Evolutionary conservation across 176 grass and related monocot genomes (phyloP), one percentile per base, ranked within the genome.

Genomic region (Hordeum marinum): DNA sequence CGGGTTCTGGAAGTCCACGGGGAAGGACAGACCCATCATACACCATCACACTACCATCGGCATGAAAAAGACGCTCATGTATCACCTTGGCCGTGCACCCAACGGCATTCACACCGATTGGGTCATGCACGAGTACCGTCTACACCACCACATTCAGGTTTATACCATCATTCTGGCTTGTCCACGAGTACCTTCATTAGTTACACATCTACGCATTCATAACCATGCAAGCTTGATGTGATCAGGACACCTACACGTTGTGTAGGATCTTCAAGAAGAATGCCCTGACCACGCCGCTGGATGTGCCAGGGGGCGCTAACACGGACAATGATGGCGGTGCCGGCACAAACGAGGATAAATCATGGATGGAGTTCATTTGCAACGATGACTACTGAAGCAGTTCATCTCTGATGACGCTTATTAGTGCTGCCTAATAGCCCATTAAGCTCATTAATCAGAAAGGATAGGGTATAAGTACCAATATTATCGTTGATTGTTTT

Each of bases 191-290:
- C n/a, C n/a, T n/a, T n/a, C n/a, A n/a, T n/a, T n/a, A 34, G 29
- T 29, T 29, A 29, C 29, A 29, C 29, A 29, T 2, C 29, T 29
- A 29, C 29, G 29, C 29, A 29, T 29, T 29, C 29, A 29, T 29
- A 29, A 29, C 29, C 60, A 26, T 63, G 24, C 67, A 12, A 40
- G 35, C 9, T 68, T 41, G 40, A 41, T 41, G 7, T 4, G 15
- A 32, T 86, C 87, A 97, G 94, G 94, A 91, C 62, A 91, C 89
- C 7, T 90, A 91, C 27, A 89, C 94, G 6, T 7, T 96, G 37
- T 96, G 94, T 59, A 91, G 87, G 10, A 89, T 91, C 24, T 94
- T 96, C 89, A 96, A 96, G 89, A 96, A 96, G 84, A 96, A 93
- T 35, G 48, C 85, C 1, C 77, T 86, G 62, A 91, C 89, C 0